phyloP scores from a whole-genome alignment of 1,284 basidiomycete species.

The Pseudozyma sp. region DNA sequence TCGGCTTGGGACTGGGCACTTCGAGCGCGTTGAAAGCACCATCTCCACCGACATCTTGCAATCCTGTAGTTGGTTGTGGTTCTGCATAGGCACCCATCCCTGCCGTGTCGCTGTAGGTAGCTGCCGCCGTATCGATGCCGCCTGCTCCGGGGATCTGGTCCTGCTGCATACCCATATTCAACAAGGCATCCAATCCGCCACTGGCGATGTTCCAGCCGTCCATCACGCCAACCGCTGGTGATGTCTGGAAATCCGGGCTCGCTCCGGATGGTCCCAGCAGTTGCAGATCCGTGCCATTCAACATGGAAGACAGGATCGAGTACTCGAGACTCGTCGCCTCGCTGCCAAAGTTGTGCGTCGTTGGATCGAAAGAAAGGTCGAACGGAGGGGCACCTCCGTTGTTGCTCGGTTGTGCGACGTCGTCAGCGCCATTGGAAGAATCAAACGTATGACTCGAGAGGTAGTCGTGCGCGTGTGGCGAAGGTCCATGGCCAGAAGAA shows the following conservation, averaged over 20 bases:
- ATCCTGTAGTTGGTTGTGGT: conserved; percentile 8
- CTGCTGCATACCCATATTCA: conserved; percentile 23
- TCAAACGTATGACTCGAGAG: conserved; percentile 48
- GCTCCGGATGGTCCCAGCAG: conserved; percentile 46
- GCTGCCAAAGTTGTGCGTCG: conserved; percentile 78
- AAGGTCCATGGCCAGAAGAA: conserved; percentile 44
- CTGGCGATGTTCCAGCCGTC: conserved; percentile 53
- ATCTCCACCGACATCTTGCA: conserved; percentile 27
- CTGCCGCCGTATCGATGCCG: conserved; percentile 38
- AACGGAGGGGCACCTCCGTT: conserved; percentile 20
- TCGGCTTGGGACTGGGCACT: conserved; percentile 49
- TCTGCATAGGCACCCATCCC: conserved; percentile 26
- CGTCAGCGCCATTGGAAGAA: conserved; percentile 26
- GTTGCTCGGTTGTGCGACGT: conserved; percentile 12
- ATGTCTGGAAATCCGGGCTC: conserved; percentile 53
- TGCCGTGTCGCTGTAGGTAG: conserved; percentile 40
- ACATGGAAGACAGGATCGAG: conserved; percentile 88
- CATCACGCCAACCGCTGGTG: conserved; percentile 55
- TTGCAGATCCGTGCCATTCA: conserved; percentile 70
- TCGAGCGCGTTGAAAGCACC: conserved; percentile 52
- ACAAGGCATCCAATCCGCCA: conserved; percentile 29
- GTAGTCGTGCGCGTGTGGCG: conserved; percentile 46
- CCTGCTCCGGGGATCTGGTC: conserved; percentile 24
- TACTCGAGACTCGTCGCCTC: conserved; percentile 91
- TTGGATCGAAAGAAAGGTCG: conserved; percentile 75